These are phyloP conservation scores for Colletotrichum orbiculare DNA, from an alignment of 2,329 filamentous ascomycete species.

Conservation along the genomic window DNA sequence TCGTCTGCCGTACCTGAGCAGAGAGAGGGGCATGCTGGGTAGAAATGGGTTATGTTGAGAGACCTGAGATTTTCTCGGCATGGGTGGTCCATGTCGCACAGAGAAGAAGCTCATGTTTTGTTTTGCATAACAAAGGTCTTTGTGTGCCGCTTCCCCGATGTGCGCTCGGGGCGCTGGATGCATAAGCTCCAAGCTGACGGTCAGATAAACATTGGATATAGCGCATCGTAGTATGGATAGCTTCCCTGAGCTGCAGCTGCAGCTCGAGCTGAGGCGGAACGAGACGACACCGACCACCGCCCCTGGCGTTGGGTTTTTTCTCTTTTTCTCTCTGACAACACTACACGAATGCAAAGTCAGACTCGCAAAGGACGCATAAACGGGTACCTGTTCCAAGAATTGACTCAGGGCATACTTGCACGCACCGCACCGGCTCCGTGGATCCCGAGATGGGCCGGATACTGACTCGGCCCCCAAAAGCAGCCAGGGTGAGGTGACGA, in stretches of 20 bases:
- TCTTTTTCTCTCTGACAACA: background rate
- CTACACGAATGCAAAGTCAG: background rate
- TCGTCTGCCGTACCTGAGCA: constrained; percentile 12
- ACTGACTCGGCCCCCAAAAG: constrained; percentile 28
- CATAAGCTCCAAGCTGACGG: constrained; percentile 27
- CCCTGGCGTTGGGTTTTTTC: background rate
- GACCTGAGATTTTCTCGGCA: background rate
- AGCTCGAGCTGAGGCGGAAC: background rate
- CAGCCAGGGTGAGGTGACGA: too few species aligned
- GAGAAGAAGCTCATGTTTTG: constrained; percentile 6
- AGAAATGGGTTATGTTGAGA: constrained; percentile 1
- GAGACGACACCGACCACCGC: background rate
- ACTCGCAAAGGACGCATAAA: too few species aligned
- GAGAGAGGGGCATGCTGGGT: background rate
- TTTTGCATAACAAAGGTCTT: constrained; percentile 26
- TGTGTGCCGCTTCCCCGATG: constrained; percentile 28
- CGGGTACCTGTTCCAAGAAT: background rate
- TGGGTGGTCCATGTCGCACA: constrained; percentile 31
- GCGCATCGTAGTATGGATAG: background rate
- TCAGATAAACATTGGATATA: constrained; percentile 33
- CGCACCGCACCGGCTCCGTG: constrained; percentile 7
- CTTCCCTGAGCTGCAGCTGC: constrained; percentile 8
- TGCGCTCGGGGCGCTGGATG: constrained; percentile 23
- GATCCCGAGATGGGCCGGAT: constrained; percentile 17
- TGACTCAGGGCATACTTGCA: background rate